Conservation (phyloP, 1,284 basidiomycete species). For the Cryptococcus depauperatus region DNA sequence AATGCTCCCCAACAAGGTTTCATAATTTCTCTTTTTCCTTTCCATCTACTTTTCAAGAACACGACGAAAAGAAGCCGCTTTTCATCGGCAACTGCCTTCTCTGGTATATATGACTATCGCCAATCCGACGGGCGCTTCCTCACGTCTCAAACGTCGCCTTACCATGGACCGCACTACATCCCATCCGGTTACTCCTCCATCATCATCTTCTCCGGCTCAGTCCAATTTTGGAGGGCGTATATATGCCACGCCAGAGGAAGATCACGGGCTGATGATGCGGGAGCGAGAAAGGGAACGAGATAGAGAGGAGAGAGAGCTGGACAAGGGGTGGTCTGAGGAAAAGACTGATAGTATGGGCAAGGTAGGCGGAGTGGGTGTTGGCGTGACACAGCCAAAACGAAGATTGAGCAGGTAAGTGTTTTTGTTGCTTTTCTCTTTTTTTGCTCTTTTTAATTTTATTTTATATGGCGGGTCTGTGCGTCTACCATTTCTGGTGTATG, state of each 20-base stretch:
- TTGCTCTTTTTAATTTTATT: neutral
- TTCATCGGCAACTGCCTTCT: too few relatives aligned
- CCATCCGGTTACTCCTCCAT: conserved; percentile 2
- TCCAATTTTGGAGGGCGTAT: conserved; percentile 10
- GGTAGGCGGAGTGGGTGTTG: conserved; percentile 27
- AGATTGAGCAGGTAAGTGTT: conserved; percentile 41
- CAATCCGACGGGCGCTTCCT: too few relatives aligned
- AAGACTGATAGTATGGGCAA: conserved; percentile 21
- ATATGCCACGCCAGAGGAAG: conserved; percentile 13
- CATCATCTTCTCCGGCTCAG: conserved; percentile 5
- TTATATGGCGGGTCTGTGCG: neutral
- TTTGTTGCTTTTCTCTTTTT: neutral
- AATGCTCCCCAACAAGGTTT: too few relatives aligned
- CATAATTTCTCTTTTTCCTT: too few relatives aligned
- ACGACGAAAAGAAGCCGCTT: too few relatives aligned
- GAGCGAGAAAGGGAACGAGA: conserved; percentile 11
- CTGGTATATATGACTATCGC: too few relatives aligned
- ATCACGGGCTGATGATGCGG: conserved; percentile 28
- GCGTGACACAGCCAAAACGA: conserved; percentile 37
- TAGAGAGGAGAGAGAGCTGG: conserved; percentile 19
- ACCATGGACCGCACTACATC: conserved; percentile 12
- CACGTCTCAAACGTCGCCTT: conserved; percentile 5
- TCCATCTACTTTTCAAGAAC: too few relatives aligned
- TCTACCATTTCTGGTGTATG: neutral
- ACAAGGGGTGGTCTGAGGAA: conserved; percentile 14